Evolutionary conservation across 1,284 basidiomycete species (phyloP).

Genomic region (Ustilago esculenta): DNA sequence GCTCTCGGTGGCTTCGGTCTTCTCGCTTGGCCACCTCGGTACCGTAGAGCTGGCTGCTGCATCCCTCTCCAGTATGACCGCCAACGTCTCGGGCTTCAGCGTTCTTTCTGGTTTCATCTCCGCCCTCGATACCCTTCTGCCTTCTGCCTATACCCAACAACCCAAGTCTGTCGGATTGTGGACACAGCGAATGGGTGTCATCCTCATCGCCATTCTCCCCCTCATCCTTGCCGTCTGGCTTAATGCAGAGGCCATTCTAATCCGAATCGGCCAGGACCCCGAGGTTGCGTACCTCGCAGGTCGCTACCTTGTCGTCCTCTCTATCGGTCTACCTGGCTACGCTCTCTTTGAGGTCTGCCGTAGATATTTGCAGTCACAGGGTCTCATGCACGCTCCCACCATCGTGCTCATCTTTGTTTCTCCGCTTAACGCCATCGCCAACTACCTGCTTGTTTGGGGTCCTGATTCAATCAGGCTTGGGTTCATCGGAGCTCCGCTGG

Average conservation of each 20-base stretch:
- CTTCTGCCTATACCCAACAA: conserved; percentile 86
- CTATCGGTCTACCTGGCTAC: conserved; percentile 87
- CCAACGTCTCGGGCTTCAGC: conserved; percentile 64
- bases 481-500: conserved; percentile 91
- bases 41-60: conserved; percentile 62
- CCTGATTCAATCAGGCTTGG: conserved; percentile 73
- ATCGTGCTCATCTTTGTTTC: conserved; percentile 84
- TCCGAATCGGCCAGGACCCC: conserved; percentile 83
- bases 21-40: conserved; percentile 64
- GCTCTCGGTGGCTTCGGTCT: conserved; percentile 61
- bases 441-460: conserved; percentile 77
- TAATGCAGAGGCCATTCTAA: conserved; percentile 80
- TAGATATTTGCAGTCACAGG: conserved; percentile 69
- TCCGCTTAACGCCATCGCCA: conserved; percentile 84
- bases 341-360: conserved; percentile 68
- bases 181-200: conserved; percentile 82
- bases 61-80: conserved; percentile 63
- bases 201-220: conserved; percentile 66
- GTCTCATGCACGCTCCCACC: conserved; percentile 86
- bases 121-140: conserved; percentile 86
- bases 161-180: conserved; percentile 87
- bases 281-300: conserved; percentile 83
- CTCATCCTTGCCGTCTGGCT: conserved; percentile 72
- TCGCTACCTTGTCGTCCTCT: conserved; percentile 77
- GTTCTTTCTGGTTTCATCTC: conserved; percentile 76